Percentiles rank a stretch among this genome's conserved stretches.
Evolutionary conservation across 495 filamentous ascomycete species (phyloP).

Genomic region (Beverwykella pulmonaria): DNA sequence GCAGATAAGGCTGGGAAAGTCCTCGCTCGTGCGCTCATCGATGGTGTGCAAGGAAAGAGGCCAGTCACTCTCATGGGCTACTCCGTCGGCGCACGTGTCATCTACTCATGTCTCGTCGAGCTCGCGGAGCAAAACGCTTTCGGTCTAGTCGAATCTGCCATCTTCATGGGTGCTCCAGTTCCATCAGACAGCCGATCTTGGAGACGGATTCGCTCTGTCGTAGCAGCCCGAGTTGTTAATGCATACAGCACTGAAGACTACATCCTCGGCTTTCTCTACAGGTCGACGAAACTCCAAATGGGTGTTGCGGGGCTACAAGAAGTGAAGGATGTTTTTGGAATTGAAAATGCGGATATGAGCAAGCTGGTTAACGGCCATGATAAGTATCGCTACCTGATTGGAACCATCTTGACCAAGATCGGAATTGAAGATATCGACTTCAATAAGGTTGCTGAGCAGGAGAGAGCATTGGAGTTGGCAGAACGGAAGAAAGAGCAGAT

Average conservation of each 20-base stretch:
- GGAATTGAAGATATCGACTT: constrained; percentile 60
- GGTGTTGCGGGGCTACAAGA: constrained; percentile 62
- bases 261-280: constrained; percentile 62
- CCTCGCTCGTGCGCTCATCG: constrained; percentile 38
- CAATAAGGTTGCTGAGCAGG: constrained; percentile 46
- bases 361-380: constrained; percentile 58
- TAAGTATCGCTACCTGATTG: constrained; percentile 58
- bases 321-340: constrained; percentile 55
- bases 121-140: constrained; percentile 40
- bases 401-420: constrained; percentile 57
- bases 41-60: constrained; percentile 38
- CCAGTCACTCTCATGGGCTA: constrained; percentile 40
- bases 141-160: constrained; percentile 38
- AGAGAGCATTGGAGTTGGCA: constrained; percentile 46
- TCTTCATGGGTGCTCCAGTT: constrained; percentile 36
- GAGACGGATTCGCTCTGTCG: constrained; percentile 59
- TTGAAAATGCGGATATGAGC: constrained; percentile 62
- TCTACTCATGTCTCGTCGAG: constrained; percentile 36
- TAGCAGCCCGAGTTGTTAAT: constrained; percentile 60
- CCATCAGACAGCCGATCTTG: constrained; percentile 52
- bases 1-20: constrained; percentile 43
- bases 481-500: constrained; percentile 51
- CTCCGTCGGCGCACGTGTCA: constrained; percentile 40
- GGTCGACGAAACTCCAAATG: constrained; percentile 56
- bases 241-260: constrained; percentile 64